Conservation (phyloP, 1,139 yeast genomes). For the Saccharomyces hybrid region DNA sequence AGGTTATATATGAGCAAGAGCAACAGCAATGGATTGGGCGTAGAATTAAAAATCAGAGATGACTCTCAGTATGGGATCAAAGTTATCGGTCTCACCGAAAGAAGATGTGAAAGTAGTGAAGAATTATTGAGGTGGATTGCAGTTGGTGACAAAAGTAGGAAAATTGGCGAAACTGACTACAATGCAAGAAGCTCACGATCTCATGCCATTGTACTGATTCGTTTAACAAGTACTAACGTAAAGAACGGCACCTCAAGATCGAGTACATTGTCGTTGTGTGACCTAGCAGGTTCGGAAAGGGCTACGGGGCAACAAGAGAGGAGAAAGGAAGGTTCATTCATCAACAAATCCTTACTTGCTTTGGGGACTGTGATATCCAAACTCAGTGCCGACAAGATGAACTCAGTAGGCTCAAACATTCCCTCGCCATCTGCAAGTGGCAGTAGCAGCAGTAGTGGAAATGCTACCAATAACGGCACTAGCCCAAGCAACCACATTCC, state of each 20-base stretch:
- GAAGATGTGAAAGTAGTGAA: constrained; percentile 45
- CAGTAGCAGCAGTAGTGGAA: constrained; percentile 13
- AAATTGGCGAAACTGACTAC: constrained; percentile 84
- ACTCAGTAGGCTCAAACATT: constrained; percentile 1
- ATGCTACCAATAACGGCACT: constrained; percentile 7
- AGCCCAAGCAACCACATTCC: constrained; percentile 54
- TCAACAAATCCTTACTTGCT: constrained; percentile 83
- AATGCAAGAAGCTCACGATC: constrained; percentile 81
- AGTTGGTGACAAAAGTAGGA: constrained; percentile 65
- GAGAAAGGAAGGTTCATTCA: constrained; percentile 86
- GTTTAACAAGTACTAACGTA: constrained; percentile 42
- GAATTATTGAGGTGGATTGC: constrained; percentile 57
- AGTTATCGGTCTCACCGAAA: constrained; percentile 68
- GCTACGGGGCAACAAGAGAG: constrained; percentile 76
- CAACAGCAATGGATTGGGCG: constrained; percentile 4
- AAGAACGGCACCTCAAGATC: constrained; percentile 39
- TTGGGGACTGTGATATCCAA: constrained; percentile 84
- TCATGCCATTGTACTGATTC: constrained; percentile 80
- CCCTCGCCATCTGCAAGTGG: constrained; percentile 17
- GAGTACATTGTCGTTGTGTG: constrained; percentile 79
- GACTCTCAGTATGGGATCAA: constrained; percentile 65
- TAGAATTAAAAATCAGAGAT: constrained; percentile 67
- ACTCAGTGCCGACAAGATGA: constrained; percentile 40
- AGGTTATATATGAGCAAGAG: constrained; percentile 6
- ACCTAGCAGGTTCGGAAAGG: constrained; percentile 90